Evolutionary conservation across 768 basidiomycete genomes (phyloP), one percentile per base, ranked within the genome.

Genomic region (Lactarius indigo): DNA sequence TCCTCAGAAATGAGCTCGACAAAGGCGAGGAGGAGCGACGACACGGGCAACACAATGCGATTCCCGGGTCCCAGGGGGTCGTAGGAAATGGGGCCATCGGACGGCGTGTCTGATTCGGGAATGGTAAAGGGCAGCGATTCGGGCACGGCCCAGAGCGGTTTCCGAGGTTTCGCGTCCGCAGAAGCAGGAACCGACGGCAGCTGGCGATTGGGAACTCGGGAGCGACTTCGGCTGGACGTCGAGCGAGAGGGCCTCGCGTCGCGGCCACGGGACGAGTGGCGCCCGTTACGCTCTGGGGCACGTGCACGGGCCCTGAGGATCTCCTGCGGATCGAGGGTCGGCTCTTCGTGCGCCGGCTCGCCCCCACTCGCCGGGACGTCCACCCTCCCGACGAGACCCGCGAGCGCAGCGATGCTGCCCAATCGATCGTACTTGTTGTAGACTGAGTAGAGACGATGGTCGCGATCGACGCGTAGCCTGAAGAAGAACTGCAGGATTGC

Each of bases 401-500:
- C 88, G 8, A 94, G 84, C 54, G 81, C 80, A 5, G 75, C 71
- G 33, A 86, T 81, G 52, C 88, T 81, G 8, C 85, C 84, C 60
- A 89, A 82, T 2, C 80, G 77, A 69, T 90, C 89, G 68, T 82
- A 81, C 23, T 77, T 79, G 18, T 76, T 76, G 54, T 82, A 78
- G 23, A 84, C 81, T 64, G 89, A 88, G 75, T 88, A 97, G 47
- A 98, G 73, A 13, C 89, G 83, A 73, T 99, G 96, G 70, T 95
- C 91, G 1, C 92, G 86, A 74, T 97, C 96, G 0, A 91, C 94
- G 63, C 96, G 83, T 23, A 98, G 79, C 17, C 93, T 87, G 80
- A 95, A 87, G 69, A 97, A 75, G 80, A 96, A 97, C 73, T 94
- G 92, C 23, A 98, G 79, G 5, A 89, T 82, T 15, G 86, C 79